Evolutionary conservation across 2,329 filamentous ascomycete genomes (phyloP).

Genomic region (Fusarium staphyleae): DNA sequence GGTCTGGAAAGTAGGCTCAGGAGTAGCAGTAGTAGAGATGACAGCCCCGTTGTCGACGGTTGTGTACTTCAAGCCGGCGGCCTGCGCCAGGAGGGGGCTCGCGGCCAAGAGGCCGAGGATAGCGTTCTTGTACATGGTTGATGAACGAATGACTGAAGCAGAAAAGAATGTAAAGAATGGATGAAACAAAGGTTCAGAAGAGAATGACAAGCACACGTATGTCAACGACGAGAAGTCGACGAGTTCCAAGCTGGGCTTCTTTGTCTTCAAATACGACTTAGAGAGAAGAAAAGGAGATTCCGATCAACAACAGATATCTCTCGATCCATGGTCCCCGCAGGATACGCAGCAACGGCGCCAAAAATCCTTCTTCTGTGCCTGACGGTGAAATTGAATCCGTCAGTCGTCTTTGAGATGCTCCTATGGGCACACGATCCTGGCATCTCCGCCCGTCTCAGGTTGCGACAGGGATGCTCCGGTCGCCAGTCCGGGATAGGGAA

Average conservation of each 20-base stretch:
- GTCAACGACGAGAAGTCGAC: slow-evolving; percentile 8
- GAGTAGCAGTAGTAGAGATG: slow-evolving; percentile 11
- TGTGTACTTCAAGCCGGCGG: slow-evolving; percentile 64
- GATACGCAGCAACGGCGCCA: not conserved
- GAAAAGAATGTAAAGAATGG: slow-evolving; percentile 3
- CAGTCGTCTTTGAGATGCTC: slow-evolving; percentile 16
- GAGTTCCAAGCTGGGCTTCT: not conserved
- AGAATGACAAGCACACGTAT: slow-evolving; percentile 10
- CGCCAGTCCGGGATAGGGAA: slow-evolving; percentile 10
- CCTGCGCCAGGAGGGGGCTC: slow-evolving; percentile 54
- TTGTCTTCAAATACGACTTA: slow-evolving; percentile 16
- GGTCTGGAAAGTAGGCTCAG: slow-evolving; percentile 11
- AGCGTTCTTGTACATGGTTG: slow-evolving; percentile 34
- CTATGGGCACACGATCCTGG: slow-evolving; percentile 4
- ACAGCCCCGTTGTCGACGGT: slow-evolving; percentile 69
- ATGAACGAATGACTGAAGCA: slow-evolving; percentile 9
- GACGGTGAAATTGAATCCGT: slow-evolving; percentile 37
- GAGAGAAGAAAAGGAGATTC: slow-evolving; percentile 1
- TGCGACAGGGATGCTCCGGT: slow-evolving; percentile 23
- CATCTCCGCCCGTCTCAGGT: slow-evolving; percentile 41
- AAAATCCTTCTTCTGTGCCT: slow-evolving; percentile 11
- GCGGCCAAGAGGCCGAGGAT: slow-evolving; percentile 38
- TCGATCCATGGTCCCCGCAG: slow-evolving; percentile 13
- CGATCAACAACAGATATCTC: slow-evolving; percentile 7
- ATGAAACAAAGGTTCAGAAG: slow-evolving; percentile 14